Evolutionary conservation across 768 basidiomycete species (phyloP), one percentile per base, ranked within the genome.

Genomic region (Podaxis sp.): DNA sequence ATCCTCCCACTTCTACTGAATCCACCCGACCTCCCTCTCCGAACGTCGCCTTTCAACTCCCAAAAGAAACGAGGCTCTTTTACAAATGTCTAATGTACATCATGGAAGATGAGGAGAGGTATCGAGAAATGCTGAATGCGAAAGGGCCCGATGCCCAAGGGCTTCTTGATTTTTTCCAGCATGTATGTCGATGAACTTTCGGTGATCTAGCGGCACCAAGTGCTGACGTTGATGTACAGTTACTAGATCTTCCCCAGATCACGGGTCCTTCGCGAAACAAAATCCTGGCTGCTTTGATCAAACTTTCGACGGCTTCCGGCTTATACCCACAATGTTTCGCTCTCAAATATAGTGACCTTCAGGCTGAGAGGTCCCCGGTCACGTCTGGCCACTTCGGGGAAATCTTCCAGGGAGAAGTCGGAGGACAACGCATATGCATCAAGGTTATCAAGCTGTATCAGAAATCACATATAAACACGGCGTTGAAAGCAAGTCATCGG

Each of bases 341-440:
- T 2, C 64, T 69, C 13, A 57, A 22, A 7, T 46, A 37, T 15
- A 66, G 56, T 5, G 61, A 68, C 17, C 55, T 36, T 15, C 63
- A 60, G 2, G 61, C 65, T 13, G 58, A 65, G 0, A 64, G 66
- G 4, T 47, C 55, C 5, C 65, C 70, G 1, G 56, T 67, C 1
- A 63, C 71, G 1, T 57, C 62, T 27, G 74, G 74, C 2, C 57
- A 67, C 24, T 75, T 71, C 56, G 68, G 70, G 3, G 73, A 75
- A 11, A 69, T 75, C 19, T 72, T 71, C 64, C 70, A 57, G 56
- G 71, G 71, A 6, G 4, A 49, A 22, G 65, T 68, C 51, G 59
- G 64, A 3, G 69, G 64, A 12, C 64, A 66, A 22, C 17, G 56
- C 2, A 68, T 74, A 0, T 72, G 70, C 50, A 29, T 73, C 37